Base-by-base conservation (phyloP, 441 rosid species). In the Arabidopsis hybrid region DNA sequence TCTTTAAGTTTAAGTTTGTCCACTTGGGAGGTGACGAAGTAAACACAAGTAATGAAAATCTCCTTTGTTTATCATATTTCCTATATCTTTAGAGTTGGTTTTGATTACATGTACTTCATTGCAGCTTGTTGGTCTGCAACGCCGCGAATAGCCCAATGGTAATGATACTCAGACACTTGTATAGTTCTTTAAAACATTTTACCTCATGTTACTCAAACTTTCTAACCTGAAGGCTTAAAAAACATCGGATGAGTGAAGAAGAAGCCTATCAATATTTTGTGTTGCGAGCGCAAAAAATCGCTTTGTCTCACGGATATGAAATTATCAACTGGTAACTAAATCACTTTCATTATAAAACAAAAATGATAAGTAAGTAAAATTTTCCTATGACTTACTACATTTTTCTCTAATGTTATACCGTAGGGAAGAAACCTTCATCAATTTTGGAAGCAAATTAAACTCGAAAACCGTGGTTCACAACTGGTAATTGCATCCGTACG, bases 21-120 rank as follows among this genome's bases (percentile, higher is more conserved):
- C 96, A 91, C 75, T 79, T 89, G 87, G 94, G 94, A 64, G 96
- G 94, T 26, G 96, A 91, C 65, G 96, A 91, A 83, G 94, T 91
- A 42, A 50, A 87, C 61, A 83, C 92, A 75, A 79, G 96, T 91
- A 81, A 82, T 79, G 12, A 47, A 9, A 8, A 5, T 45, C 38
- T 67, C 39, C 57, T 47, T 31, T 38, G 9, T 56, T 53, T 1
- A 1, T 62, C 43, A 55, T 14, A 7, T 29, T 8, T 18, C 3
- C 4, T 55, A 62, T 55, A 62, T 56, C 32, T 38, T 35, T 65
- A 18, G 32, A 31, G 21, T 69, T 50, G 31, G 10, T 16, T 50
- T 29, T 6, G 11, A 74, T 60, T 79, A 51, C 46, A 7, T 56
- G 42, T 74, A 42, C 47, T 56, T 83, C 36, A 18, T 71, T 80